Percentiles rank a stretch among this genome's conserved stretches.
These are phyloP conservation scores for Coemansia sp. DNA, from an alignment of 192 early-diverging fungal species.

Conservation along the genomic window DNA sequence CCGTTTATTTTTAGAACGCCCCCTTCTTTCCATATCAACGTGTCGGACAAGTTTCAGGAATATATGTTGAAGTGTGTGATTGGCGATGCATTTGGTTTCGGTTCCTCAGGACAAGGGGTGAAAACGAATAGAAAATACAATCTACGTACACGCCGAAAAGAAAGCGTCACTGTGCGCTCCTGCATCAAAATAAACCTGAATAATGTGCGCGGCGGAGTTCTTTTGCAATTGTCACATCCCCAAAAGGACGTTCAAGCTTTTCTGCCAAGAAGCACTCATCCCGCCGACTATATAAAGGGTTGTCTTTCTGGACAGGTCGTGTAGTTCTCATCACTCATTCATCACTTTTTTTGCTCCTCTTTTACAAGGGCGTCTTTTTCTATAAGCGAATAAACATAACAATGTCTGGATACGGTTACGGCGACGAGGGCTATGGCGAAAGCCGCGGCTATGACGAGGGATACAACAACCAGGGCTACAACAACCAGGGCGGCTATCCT, in stretches of 20 bases:
- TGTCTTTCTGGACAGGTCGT: background rate
- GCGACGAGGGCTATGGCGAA: conserved; percentile 6
- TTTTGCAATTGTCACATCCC: too few species aligned
- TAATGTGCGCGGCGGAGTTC: too few species aligned
- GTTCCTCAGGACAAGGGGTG: too few species aligned
- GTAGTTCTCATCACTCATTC: conserved; percentile 3
- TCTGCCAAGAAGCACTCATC: background rate
- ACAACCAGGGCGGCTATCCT: background rate
- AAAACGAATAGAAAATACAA: too few species aligned
- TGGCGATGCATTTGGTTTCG: too few species aligned
- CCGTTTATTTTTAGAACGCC: conserved; percentile 13
- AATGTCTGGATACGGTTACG: conserved; percentile 17
- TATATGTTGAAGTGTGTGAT: too few species aligned
- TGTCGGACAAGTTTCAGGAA: too few species aligned
- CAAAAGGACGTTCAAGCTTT: background rate
- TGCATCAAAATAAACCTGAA: too few species aligned
- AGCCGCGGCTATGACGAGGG: background rate
- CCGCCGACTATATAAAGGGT: background rate
- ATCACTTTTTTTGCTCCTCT: background rate
- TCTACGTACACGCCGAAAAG: too few species aligned
- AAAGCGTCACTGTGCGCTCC: too few species aligned
- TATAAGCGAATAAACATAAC: background rate
- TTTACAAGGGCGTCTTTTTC: conserved; percentile 1
- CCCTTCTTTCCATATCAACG: background rate
- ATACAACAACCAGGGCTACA: conserved; percentile 1